phyloP scores from a whole-genome alignment of 306 rosid species.

The cucumber (Cucumis sativus) region DNA sequence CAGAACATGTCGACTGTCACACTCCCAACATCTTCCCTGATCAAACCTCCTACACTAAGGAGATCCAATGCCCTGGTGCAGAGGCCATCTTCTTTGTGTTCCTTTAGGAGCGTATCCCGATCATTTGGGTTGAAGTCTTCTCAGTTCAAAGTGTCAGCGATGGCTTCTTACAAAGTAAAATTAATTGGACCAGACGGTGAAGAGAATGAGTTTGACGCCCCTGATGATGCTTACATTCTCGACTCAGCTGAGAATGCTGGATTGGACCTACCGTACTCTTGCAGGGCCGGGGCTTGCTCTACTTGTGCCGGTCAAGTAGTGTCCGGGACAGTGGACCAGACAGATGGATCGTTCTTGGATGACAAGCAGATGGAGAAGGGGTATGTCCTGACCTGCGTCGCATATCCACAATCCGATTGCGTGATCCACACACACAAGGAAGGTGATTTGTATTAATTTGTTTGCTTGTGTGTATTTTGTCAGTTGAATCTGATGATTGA shows the following conservation, averaged over 20 bases:
- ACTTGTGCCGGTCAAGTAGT: slow-evolving; percentile 52
- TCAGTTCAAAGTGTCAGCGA: slow-evolving; percentile 35
- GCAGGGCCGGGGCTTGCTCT: slow-evolving; percentile 80
- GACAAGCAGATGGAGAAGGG: slow-evolving; percentile 44
- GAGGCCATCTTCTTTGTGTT: slow-evolving; percentile 22
- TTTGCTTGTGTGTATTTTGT: neutral
- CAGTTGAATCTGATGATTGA: neutral
- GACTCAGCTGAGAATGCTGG: slow-evolving; percentile 78
- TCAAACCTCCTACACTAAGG: slow-evolving; percentile 9
- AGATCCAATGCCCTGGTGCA: slow-evolving; percentile 21
- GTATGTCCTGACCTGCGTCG: slow-evolving; percentile 42
- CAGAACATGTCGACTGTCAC: slow-evolving; percentile 22
- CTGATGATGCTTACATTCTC: slow-evolving; percentile 46
- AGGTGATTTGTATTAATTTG: slow-evolving; percentile 27
- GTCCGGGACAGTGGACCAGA: slow-evolving; percentile 45
- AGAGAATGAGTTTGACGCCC: slow-evolving; percentile 54
- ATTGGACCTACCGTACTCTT: slow-evolving; percentile 56
- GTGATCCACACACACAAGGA: slow-evolving; percentile 62
- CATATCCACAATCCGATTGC: slow-evolving; percentile 43
- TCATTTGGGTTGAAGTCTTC: slow-evolving; percentile 42
- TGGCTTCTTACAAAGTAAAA: slow-evolving; percentile 48
- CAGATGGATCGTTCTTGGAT: slow-evolving; percentile 51
- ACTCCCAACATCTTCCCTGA: slow-evolving; percentile 21
- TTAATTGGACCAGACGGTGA: slow-evolving; percentile 48
- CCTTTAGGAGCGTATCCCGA: slow-evolving; percentile 27